Evolutionary conservation across 1,284 basidiomycete genomes (phyloP).

Genomic region (Apiotrichum siamense): DNA sequence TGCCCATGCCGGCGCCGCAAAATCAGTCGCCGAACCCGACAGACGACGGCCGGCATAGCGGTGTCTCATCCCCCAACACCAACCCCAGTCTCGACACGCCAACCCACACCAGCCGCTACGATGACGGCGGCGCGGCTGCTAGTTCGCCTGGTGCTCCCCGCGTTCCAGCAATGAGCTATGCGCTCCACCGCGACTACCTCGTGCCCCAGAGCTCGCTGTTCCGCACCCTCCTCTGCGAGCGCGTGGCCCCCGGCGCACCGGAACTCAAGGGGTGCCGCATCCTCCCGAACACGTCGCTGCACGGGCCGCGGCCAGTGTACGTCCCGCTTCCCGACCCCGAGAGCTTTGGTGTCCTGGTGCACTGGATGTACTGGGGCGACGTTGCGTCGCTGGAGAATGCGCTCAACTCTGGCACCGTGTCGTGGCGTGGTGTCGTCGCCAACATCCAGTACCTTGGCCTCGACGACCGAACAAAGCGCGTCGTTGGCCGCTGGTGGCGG

Average conservation of each 20-base stretch:
- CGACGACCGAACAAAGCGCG: constrained; percentile 38
- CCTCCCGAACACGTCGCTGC: constrained; percentile 6
- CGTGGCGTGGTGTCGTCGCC: constrained; percentile 44
- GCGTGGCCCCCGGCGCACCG: constrained; percentile 6
- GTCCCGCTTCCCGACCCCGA: constrained; percentile 44
- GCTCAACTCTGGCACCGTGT: constrained; percentile 32
- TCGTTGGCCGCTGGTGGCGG: constrained; percentile 46
- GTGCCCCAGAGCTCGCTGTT: constrained; percentile 42
- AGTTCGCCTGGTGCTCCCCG: neutral
- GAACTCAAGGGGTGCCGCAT: constrained; percentile 11
- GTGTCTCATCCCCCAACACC: neutral
- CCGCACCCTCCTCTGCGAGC: constrained; percentile 30
- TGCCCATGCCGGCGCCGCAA: constrained; percentile 3
- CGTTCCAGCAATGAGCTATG: constrained; percentile 33
- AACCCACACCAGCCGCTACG: neutral
- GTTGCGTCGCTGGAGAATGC: constrained; percentile 31
- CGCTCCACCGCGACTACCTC: constrained; percentile 44
- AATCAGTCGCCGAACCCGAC: neutral
- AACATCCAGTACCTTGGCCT: constrained; percentile 46
- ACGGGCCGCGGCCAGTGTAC: constrained; percentile 21
- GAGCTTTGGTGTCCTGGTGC: constrained; percentile 41
- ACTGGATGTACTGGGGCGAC: constrained; percentile 48
- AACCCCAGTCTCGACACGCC: neutral
- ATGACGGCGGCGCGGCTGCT: neutral
- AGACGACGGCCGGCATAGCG: neutral